Evolutionary conservation across 371 early-diverging fungal species (phyloP).

Genomic region (Rhizopus sp.): DNA sequence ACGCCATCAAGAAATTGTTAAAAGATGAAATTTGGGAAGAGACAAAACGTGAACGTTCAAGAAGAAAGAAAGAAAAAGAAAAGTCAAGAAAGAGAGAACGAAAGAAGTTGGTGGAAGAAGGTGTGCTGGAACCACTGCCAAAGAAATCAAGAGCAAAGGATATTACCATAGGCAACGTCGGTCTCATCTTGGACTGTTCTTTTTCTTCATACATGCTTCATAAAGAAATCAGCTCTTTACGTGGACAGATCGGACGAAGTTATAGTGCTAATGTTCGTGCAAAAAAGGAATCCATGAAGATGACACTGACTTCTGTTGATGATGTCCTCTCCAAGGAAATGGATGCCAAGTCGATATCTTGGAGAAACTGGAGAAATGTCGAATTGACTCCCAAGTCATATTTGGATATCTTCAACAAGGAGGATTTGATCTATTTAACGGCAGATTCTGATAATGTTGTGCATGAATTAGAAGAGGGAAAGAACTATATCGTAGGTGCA

Average conservation of each 20-base stretch:
- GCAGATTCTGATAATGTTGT: slow-evolving; percentile 85
- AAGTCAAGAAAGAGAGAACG: slow-evolving; percentile 37
- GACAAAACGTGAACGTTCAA: slow-evolving; percentile 26
- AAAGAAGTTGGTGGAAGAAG: slow-evolving; percentile 32
- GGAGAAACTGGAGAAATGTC: slow-evolving; percentile 46
- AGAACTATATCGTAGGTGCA: slow-evolving; percentile 90
- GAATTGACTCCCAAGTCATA: slow-evolving; percentile 43
- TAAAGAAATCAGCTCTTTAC: slow-evolving; percentile 70
- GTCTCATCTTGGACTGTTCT: slow-evolving; percentile 72
- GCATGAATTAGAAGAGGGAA: slow-evolving; percentile 66
- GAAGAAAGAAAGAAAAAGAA: slow-evolving; percentile 33
- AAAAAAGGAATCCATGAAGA: slow-evolving; percentile 46
- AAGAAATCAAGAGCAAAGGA: slow-evolving; percentile 33
- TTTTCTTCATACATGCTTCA: slow-evolving; percentile 80
- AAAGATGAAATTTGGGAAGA: slow-evolving; percentile 45
- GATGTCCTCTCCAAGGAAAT: slow-evolving; percentile 34
- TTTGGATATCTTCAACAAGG: slow-evolving; percentile 47
- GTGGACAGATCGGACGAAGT: slow-evolving; percentile 67
- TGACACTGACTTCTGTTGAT: slow-evolving; percentile 53
- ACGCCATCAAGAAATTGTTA: slow-evolving; percentile 42
- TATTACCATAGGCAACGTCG: slow-evolving; percentile 32
- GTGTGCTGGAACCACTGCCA: slow-evolving; percentile 33
- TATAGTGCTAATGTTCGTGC: slow-evolving; percentile 66
- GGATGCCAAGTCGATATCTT: slow-evolving; percentile 47
- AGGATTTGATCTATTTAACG: slow-evolving; percentile 81